Evolutionary conservation across 2,329 filamentous ascomycete genomes (phyloP).

Genomic region (Fusarium compactum): DNA sequence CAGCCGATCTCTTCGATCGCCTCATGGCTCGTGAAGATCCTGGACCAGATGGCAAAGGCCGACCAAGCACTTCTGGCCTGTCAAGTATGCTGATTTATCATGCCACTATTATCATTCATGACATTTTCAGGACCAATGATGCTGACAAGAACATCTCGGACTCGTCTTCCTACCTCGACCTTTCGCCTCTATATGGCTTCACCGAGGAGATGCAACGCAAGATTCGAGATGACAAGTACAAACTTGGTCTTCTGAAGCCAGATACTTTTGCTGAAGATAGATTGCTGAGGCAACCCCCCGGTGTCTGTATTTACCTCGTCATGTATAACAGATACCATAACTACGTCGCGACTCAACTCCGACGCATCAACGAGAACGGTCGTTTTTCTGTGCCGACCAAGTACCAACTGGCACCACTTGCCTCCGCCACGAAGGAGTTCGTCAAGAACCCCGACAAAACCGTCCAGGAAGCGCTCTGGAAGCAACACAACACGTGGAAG

Average conservation of each 20-base stretch:
- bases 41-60: slow-evolving; percentile 48
- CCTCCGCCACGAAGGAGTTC: slow-evolving; percentile 1
- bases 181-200: slow-evolving; percentile 59
- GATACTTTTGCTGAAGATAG: slow-evolving; percentile 76
- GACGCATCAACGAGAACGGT: slow-evolving; percentile 57
- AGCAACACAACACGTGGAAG: not conserved
- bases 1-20: slow-evolving; percentile 49
- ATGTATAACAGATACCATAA: slow-evolving; percentile 86
- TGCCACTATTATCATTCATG: slow-evolving; percentile 65
- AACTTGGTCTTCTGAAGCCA: slow-evolving; percentile 58
- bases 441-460: not conserved
- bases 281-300: slow-evolving; percentile 73
- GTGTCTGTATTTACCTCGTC: slow-evolving; percentile 75
- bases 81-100: slow-evolving; percentile 62
- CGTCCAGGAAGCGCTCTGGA: not conserved
- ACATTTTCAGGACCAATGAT: slow-evolving; percentile 58
- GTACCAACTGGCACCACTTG: not conserved
- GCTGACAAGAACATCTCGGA: slow-evolving; percentile 47
- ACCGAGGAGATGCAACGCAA: slow-evolving; percentile 50
- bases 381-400: slow-evolving; percentile 49
- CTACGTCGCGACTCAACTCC: slow-evolving; percentile 78
- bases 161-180: slow-evolving; percentile 61
- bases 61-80: slow-evolving; percentile 50
- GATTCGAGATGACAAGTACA: slow-evolving; percentile 50
- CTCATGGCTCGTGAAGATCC: slow-evolving; percentile 45